A percentile compares a stretch with the other conserved stretches of the same genome.
phyloP scores from a whole-genome alignment of 768 basidiomycete genomes.

The Clitopilus hobsonii region DNA sequence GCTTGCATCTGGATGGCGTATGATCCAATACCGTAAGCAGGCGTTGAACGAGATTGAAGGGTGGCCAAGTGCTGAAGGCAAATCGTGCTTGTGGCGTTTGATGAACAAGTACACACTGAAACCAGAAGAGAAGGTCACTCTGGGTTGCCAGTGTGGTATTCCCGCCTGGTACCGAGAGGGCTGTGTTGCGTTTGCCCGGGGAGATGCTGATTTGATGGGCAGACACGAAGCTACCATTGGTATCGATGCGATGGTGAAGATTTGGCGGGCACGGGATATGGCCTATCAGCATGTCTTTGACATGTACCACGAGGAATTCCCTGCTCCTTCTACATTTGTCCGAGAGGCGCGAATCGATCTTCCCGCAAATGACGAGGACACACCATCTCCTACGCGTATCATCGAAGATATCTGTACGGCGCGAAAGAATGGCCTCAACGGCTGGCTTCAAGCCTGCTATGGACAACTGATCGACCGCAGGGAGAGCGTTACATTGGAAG shows the following conservation, averaged over 20 bases:
- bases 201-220: neutral
- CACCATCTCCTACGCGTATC: too few relatives aligned
- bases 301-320: neutral
- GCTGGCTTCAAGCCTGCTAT: slow-evolving; percentile 1
- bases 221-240: neutral
- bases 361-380: too few relatives aligned
- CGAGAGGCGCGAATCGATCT: too few relatives aligned
- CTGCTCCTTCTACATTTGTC: neutral
- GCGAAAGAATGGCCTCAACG: neutral
- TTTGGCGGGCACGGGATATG: neutral
- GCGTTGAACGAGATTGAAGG: too few relatives aligned
- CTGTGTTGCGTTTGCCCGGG: neutral
- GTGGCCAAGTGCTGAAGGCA: too few relatives aligned
- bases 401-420: neutral
- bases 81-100: too few relatives aligned
- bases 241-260: neutral
- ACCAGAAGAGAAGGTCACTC: neutral
- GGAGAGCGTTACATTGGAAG: slow-evolving; percentile 3
- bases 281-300: neutral
- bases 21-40: slow-evolving; percentile 5
- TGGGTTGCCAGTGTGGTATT: neutral
- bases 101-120: neutral
- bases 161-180: neutral
- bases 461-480: neutral
- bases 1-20: slow-evolving; percentile 7